These are phyloP conservation scores for Pichia sorboxylosa DNA, from an alignment of 1,139 yeast genomes.

Conservation along the genomic window DNA sequence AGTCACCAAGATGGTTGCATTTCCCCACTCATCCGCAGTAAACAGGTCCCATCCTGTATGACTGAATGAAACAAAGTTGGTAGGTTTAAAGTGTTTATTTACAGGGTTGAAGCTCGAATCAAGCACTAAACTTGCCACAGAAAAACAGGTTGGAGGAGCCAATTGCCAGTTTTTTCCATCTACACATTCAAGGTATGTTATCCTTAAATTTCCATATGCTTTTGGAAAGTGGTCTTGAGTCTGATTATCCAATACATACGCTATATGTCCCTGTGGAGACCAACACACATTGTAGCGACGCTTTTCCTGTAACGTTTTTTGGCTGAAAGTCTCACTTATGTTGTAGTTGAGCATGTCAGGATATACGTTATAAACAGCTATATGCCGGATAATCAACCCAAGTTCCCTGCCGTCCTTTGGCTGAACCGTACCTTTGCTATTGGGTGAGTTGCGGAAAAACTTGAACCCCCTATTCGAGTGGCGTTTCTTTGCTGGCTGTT, in stretches of 20 bases:
- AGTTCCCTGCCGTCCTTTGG: too few species aligned
- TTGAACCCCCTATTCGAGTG: too few species aligned
- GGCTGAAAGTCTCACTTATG: conserved; percentile 2
- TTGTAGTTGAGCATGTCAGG: neutral
- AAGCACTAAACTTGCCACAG: conserved; percentile 2
- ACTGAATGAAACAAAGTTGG: conserved; percentile 32
- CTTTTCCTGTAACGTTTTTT: neutral
- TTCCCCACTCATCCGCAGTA: conserved; percentile 37
- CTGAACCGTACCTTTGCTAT: too few species aligned
- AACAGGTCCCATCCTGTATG: conserved; percentile 44
- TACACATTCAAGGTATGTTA: conserved; percentile 52
- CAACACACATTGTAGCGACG: conserved; percentile 39
- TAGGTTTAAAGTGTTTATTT: conserved; percentile 2
- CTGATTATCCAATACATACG: conserved; percentile 33
- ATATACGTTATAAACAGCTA: neutral
- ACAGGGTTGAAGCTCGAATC: neutral
- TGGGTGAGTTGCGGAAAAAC: too few species aligned
- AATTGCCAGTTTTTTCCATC: conserved; percentile 59
- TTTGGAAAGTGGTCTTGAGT: conserved; percentile 4
- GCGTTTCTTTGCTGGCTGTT: too few species aligned
- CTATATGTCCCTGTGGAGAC: conserved; percentile 68
- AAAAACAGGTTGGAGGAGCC: conserved; percentile 34
- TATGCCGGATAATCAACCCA: too few species aligned
- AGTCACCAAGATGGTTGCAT: conserved; percentile 33
- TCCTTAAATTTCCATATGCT: conserved; percentile 24